These are phyloP conservation scores for Yamadazyma trypodendri DNA, from an alignment of 1,139 yeast genomes.

Conservation along the genomic window DNA sequence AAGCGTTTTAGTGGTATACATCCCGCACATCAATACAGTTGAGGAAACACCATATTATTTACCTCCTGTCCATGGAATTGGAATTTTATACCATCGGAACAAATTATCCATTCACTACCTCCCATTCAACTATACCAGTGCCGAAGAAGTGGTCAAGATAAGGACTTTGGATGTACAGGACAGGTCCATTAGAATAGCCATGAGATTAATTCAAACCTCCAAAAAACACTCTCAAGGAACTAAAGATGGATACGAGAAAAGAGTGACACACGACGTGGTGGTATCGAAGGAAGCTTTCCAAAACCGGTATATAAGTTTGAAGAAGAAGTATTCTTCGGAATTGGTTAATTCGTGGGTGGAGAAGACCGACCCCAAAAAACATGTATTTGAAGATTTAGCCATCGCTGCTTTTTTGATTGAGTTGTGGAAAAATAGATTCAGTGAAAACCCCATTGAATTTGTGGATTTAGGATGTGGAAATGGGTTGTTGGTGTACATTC, in stretches of 20 bases:
- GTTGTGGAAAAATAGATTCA: slow-evolving; percentile 70
- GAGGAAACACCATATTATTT: slow-evolving; percentile 82
- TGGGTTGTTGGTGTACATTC: slow-evolving; percentile 77
- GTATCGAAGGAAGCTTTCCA: slow-evolving; percentile 84
- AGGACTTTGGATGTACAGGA: slow-evolving; percentile 46
- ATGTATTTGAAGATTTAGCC: slow-evolving; percentile 94
- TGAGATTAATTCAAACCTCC: slow-evolving; percentile 75
- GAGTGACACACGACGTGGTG: slow-evolving; percentile 85
- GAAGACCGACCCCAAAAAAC: slow-evolving; percentile 91
- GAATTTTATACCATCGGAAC: slow-evolving; percentile 53
- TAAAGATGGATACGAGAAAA: slow-evolving; percentile 78
- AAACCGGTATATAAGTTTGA: slow-evolving; percentile 74
- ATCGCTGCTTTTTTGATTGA: slow-evolving; percentile 95
- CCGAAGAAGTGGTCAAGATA: slow-evolving; percentile 20
- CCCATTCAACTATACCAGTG: slow-evolving; percentile 48
- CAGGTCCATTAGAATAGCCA: slow-evolving; percentile 78
- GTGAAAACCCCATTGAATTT: slow-evolving; percentile 55
- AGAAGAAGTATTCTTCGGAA: slow-evolving; percentile 74
- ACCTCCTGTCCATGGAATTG: slow-evolving; percentile 83
- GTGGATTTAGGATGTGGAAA: slow-evolving; percentile 96
- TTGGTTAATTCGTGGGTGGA: slow-evolving; percentile 89
- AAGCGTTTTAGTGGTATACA: slow-evolving; percentile 61
- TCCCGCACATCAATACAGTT: slow-evolving; percentile 65
- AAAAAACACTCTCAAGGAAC: slow-evolving; percentile 82
- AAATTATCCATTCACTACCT: slow-evolving; percentile 79